Evolutionary conservation across 768 basidiomycete species (phyloP), one percentile per base, ranked within the genome.

Genomic region (Suillus bovinus): DNA sequence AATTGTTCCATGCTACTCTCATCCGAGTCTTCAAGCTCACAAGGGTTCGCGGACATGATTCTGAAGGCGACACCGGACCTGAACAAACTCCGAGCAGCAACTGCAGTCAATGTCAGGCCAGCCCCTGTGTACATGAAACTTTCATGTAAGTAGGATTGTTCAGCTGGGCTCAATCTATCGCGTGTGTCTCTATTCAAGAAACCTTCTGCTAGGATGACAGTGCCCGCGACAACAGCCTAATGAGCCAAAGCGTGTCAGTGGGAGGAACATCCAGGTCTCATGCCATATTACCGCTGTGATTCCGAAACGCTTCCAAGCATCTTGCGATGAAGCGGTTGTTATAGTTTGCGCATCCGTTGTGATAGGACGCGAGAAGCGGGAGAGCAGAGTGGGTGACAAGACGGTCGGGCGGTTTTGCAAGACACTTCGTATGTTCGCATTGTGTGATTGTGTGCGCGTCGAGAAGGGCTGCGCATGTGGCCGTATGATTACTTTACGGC

Each of bases 51-150:
- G 0, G 88, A 76, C 92, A 94, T 92, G 59, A 94, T 78, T 60
- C 88, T 83, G 76, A 86, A 86, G 3, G 87, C 84, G 53, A 83
- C 70, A 2, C 91, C 88, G 60, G 84, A 84, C 66, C 75, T 83
- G 76, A 92, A 93, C 77, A 94, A 78, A 54, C 85, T 77, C n/a
- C 90, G 85, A 3, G 94, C 94, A n/a, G 85, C 86, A 16, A 88
- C 71, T 0, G 93, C 93, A 1, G 91, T 93, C 39, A 94, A 73
- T 3, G 79, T 79, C 29, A 96, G 84, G 1, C 93, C 94, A 53
- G 82, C 89, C 13, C 89, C 93, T 7, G 93, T 92, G 68, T 93
- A 95, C 69, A 84, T 86, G 81, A 93, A 94, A 61, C 83, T 88
- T 42, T 88, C 86, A 67, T 94, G 84, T 5, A 94, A 79, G 69